Conservation (phyloP, 1,139 yeast genomes). For the Petasospora rhodanensis region DNA sequence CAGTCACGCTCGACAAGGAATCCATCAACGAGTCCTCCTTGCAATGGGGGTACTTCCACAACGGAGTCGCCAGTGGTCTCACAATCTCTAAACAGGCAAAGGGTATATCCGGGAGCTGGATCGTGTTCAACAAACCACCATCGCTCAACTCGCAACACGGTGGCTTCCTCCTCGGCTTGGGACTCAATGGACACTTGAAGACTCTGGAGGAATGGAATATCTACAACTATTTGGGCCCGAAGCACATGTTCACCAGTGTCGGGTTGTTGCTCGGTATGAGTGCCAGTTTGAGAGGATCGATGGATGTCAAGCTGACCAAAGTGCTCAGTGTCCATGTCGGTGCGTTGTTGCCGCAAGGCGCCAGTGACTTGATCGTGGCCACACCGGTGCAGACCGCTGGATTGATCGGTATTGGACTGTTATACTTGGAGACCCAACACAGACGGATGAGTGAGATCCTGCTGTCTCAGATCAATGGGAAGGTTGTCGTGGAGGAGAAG, state of each 20-base stretch:
- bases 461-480: slow-evolving; percentile 58
- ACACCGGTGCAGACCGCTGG: slow-evolving; percentile 85
- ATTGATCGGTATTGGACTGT: slow-evolving; percentile 79
- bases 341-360: slow-evolving; percentile 86
- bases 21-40: slow-evolving; percentile 45
- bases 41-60: slow-evolving; percentile 89
- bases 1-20: slow-evolving; percentile 56
- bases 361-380: slow-evolving; percentile 83
- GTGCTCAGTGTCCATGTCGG: slow-evolving; percentile 92
- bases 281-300: slow-evolving; percentile 78
- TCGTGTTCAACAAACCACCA: slow-evolving; percentile 77
- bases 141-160: slow-evolving; percentile 77
- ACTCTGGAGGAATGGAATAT: slow-evolving; percentile 94
- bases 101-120: slow-evolving; percentile 89
- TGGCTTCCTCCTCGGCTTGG: slow-evolving; percentile 89
- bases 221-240: slow-evolving; percentile 88
- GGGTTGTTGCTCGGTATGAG: slow-evolving; percentile 91
- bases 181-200: slow-evolving; percentile 84
- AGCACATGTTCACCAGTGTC: slow-evolving; percentile 78
- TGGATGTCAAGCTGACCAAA: slow-evolving; percentile 84
- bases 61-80: slow-evolving; percentile 87
- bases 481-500: slow-evolving; percentile 52
- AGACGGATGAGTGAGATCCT: slow-evolving; percentile 84
- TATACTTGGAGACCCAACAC: slow-evolving; percentile 75
- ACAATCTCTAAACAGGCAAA: slow-evolving; percentile 64